Base-by-base conservation (phyloP, 176 grass and related monocot genomes). In the Bromus sterilis region DNA sequence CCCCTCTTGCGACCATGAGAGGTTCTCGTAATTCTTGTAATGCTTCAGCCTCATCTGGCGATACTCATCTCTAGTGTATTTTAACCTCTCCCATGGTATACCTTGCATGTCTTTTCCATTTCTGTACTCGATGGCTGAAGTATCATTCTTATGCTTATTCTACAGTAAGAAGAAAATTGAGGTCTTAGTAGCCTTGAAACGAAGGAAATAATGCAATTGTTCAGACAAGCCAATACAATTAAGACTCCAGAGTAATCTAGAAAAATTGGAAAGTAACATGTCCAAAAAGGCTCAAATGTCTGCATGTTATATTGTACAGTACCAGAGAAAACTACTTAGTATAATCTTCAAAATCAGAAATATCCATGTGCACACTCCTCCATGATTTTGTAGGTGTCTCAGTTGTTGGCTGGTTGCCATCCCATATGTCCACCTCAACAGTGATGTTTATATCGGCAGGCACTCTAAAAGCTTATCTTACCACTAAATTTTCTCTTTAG, bases 41-140 rank as follows among this genome's bases (percentile, higher is more conserved):
- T 88, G 84, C 48, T 78, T 82, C 72, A 94, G 39, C 61, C 92
- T 94, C 80, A 86, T 91, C 48, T 84, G 4, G 15, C 92, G 92
- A n/a, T 94, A 94, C 35, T 89, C 46, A 6, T 89, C 55, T 60
- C 86, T 89, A 21, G 23, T 59, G 77, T 91, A 83, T 3, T 89
- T 89, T 37, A 94, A 44, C 21, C 86, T 82, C 70, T 87, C 86
- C 92, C 92, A 91, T 9, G 86, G 83, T 81, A 94, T 91, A 7
- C 92, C 92, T 73, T 94, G 92, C 65, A 91, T 87, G 41, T 94
- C 92, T 59, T 89, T 82, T 37, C 83, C 87, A 35, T 66, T 4
- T 77, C 48, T 89, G 7, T 65, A 76, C 21, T 89, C 83, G 7
- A 12, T 18, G 3, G 83, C 87, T 57, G 87, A 82, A 57, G 64